Base-by-base conservation (phyloP, 139 green algal genomes). In the Chlorella sp. region DNA sequence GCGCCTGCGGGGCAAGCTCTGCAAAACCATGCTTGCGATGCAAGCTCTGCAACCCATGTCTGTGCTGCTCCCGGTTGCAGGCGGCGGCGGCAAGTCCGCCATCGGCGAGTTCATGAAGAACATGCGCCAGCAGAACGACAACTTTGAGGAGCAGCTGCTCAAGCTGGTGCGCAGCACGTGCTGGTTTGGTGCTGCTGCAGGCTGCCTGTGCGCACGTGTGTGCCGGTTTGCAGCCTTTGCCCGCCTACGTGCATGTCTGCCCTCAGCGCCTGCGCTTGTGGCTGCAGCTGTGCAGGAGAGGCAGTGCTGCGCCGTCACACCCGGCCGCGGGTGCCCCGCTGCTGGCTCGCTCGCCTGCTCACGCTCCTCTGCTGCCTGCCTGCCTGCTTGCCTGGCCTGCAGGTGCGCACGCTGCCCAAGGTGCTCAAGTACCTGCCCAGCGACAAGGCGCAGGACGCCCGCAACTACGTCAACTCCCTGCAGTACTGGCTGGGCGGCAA, bases 401-500 rank as follows among this genome's bases (percentile, higher is more conserved):
- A 95, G 94, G 92, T 96, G 91, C 89, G 90, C 68, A 94, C 90
- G 34, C 86, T 94, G 80, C 91, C 91, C 81, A 90, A 91, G 74
- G 92, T 99, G 60, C 92, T 99, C 81, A 99, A 99, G 93, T 99
- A 96, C 90, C 93, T 99, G 85, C 96, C 96, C 60, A 93, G 79
- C 67, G 94, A 98, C 83, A 98, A 98, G 91, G 95, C 95, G 18
- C 89, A 94, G 84, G 94, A 97, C 76, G 94, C 94, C 11, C 88
- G 94, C 70, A 94, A 95, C 85, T 98, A 95, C 81, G 96, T 97
- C 74, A 94, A 98, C 88, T 95, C 93, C 56, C 96, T 99, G 75
- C 97, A 99, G 94, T 99, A 99, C 95, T 99, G 97, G 97, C 94
- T 99, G 85, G 97, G 97, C 64, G 97, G 97, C 68, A 98, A 97